These are phyloP conservation scores for Spinellus fusiger DNA, from an alignment of 192 early-diverging fungal species.

Conservation along the genomic window DNA sequence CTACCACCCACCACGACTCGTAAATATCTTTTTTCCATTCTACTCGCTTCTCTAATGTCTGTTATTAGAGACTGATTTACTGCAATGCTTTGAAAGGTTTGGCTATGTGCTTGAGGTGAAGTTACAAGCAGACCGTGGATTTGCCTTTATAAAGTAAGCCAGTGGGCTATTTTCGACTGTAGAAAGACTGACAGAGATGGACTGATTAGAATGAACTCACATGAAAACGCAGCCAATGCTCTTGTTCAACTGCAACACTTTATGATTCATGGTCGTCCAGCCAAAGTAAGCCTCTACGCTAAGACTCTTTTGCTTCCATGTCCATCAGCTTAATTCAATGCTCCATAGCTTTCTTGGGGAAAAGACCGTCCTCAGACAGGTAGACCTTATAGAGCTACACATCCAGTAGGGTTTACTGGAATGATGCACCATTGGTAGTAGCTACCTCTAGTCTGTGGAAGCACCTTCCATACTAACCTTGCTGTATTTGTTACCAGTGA, in stretches of 20 bases:
- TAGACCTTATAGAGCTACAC: constrained; percentile 21
- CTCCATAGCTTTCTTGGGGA: constrained; percentile 74
- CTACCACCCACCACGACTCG: constrained; percentile 73
- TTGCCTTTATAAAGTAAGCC: constrained; percentile 77
- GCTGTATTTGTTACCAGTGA: not conserved
- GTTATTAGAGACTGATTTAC: constrained; percentile 56
- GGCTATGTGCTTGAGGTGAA: constrained; percentile 77
- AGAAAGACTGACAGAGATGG: not conserved
- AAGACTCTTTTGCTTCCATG: not conserved
- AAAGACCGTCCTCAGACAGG: constrained; percentile 65
- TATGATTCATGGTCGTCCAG: constrained; percentile 63
- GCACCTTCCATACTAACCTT: too few species aligned
- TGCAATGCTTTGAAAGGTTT: constrained; percentile 68
- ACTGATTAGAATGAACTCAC: constrained; percentile 64
- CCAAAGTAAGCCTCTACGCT: constrained; percentile 48
- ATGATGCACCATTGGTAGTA: not conserved
- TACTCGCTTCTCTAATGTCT: not conserved
- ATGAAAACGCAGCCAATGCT: constrained; percentile 85
- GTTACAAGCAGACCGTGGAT: constrained; percentile 87
- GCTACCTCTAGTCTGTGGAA: constrained; percentile 14
- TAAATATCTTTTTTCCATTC: constrained; percentile 27
- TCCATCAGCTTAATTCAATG: not conserved
- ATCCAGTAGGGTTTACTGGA: too few species aligned
- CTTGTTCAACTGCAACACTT: constrained; percentile 76
- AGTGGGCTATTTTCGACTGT: not conserved